Evolutionary conservation across 176 grass and related monocot genomes (phyloP).

Genomic region (Luzula sylvatica): DNA sequence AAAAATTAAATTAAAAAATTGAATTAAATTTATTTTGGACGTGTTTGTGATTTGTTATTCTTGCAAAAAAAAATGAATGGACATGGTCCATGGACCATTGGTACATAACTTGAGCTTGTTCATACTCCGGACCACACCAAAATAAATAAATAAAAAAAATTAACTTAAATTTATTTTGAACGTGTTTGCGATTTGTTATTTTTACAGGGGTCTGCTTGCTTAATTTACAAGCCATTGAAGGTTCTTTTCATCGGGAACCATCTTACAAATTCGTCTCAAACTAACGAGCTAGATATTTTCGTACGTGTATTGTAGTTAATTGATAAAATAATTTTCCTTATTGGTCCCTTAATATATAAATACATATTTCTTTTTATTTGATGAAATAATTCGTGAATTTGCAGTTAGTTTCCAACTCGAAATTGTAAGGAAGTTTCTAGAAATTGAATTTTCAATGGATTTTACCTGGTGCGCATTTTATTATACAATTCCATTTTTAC

Average conservation of each 20-base stretch:
- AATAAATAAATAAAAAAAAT: no score
- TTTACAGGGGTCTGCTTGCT: conserved; percentile 77
- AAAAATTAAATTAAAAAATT: no score
- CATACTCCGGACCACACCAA: no score
- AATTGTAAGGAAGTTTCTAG: conserved; percentile 54
- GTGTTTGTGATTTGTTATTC: no score
- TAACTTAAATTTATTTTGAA: no score
- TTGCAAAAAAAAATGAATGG: no score
- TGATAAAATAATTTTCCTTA: no score
- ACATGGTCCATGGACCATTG: no score
- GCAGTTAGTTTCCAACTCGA: conserved; percentile 62
- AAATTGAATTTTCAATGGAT: conserved; percentile 45
- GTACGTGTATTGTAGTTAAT: no score
- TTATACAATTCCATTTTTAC: background rate
- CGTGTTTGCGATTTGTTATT: background rate
- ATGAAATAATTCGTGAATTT: background rate
- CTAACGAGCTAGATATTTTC: conserved; percentile 34
- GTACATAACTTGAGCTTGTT: no score
- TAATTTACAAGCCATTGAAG: conserved; percentile 48
- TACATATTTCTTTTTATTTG: background rate
- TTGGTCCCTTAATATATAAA: conserved; percentile 1
- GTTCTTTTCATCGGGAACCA: conserved; percentile 71
- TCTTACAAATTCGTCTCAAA: conserved; percentile 45
- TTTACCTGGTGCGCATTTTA: conserved; percentile 46
- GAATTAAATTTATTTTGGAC: no score